Evolutionary conservation across 1,139 yeast genomes (phyloP), one percentile per base, ranked within the genome.

Genomic region (Blastobotrys buckinghamii): DNA sequence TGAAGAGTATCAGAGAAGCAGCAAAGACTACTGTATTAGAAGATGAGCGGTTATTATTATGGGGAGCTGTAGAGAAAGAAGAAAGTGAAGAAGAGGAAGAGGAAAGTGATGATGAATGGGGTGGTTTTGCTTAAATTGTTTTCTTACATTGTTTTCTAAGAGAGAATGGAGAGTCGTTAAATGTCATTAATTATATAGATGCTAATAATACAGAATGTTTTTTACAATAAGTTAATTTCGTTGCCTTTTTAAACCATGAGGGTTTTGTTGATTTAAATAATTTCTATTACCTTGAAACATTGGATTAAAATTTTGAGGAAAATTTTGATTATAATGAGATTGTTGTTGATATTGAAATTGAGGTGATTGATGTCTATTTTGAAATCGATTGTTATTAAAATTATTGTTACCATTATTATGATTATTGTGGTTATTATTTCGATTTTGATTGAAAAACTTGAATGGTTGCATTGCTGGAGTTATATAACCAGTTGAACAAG

Each of bases 1-100:
- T 79, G 60, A 86, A 84, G 67, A 78, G 86, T 1, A 70, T 89
- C 53, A 78, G 88, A 63, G 72, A 75, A 50, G 82, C 80, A 59
- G 81, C 84, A 53, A 73, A 71, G 55, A 79, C 77, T 41, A 94
- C 86, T 41, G 75, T 90, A 1, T 69, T 86, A 48, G 71, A 71
- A 1, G 95, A 89, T 63, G 68, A 70, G 34, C 75, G 94, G 60
- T 72, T 88, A 50, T 65, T 66, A 34, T 72, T 72, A 37, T 87
- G 96, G 95, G 84, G 82, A 7, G 72, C 81, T 4, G 65, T 67
- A 71, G 72, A 48, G 53, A 69, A 61, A 15, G 68, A 60, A 17
- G 65, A 57, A 9, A 64, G 59, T 1, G 67, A 61, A 1, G 73
- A 67, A 16, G 75, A 58, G 4, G 68, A 61, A 27, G 63, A 60